phyloP scores from a whole-genome alignment of 73 alveolate species.

The Tetrahymena thermophila region DNA sequence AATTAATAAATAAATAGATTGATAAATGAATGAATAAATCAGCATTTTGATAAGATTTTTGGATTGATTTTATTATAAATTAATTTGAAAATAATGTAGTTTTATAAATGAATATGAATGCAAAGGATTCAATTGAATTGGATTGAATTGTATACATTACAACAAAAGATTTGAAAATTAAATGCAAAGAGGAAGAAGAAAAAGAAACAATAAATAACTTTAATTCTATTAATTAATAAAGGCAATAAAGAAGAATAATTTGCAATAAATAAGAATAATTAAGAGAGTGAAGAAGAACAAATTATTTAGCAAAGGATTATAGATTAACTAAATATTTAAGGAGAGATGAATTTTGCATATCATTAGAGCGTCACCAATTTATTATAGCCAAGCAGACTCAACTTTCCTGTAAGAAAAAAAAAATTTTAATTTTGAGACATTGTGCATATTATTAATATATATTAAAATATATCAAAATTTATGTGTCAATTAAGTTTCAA shows the following conservation, averaged over 20 bases:
- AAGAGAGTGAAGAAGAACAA: neutral
- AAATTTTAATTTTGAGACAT: too few relatives aligned
- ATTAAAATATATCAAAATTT: too few relatives aligned
- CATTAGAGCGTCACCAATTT: neutral
- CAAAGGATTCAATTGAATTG: neutral
- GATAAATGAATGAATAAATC: too few relatives aligned
- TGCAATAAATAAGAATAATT: neutral
- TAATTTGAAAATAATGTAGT: neutral
- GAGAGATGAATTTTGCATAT: neutral
- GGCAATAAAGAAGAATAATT: neutral
- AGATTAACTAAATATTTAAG: neutral
- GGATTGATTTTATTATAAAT: neutral
- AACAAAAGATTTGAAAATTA: neutral
- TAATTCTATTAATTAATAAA: neutral
- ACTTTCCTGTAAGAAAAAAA: neutral
- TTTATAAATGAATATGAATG: neutral
- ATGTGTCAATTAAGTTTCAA: neutral
- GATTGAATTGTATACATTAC: neutral
- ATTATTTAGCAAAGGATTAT: neutral
- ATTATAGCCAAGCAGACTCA: neutral
- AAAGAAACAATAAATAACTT: neutral
- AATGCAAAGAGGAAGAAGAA: neutral
- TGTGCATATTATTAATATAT: neutral
- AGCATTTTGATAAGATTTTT: neutral
- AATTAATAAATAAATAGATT: too few relatives aligned